These are phyloP conservation scores for Aureobasidium pullulans DNA, from an alignment of 2,329 filamentous ascomycete genomes.

Conservation along the genomic window DNA sequence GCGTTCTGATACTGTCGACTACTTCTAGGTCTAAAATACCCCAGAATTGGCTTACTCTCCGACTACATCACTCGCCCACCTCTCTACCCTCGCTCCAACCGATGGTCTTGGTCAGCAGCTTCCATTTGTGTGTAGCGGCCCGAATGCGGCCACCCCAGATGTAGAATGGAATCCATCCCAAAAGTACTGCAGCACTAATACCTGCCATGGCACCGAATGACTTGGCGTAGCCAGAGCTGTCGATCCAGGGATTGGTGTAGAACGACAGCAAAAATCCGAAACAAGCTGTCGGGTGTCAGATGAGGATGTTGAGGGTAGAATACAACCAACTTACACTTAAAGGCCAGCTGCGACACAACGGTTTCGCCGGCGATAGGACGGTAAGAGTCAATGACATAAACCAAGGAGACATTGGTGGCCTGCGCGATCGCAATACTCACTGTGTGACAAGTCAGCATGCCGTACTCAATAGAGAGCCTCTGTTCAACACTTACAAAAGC, in stretches of 20 bases:
- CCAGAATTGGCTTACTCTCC: no score
- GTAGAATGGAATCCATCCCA: constrained; percentile 46
- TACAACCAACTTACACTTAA: constrained; percentile 18
- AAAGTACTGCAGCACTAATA: constrained; percentile 41
- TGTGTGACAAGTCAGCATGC: constrained; percentile 25
- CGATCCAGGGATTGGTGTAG: constrained; percentile 54
- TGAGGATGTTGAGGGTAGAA: no score
- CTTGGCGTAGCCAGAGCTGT: constrained; percentile 40
- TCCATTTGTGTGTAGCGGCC: constrained; percentile 43
- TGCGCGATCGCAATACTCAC: constrained; percentile 52
- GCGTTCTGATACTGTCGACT: no score
- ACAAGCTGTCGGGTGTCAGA: constrained; percentile 29
- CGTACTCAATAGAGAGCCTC: no score
- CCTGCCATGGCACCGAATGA: constrained; percentile 53
- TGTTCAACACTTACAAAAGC: no score
- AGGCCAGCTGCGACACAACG: constrained; percentile 38
- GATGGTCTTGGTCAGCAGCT: constrained; percentile 20
- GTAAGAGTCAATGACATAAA: constrained; percentile 53
- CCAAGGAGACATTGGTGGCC: constrained; percentile 48
- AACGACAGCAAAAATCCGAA: constrained; percentile 55
- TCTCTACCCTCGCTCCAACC: constrained; percentile 14
- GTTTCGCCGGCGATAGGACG: constrained; percentile 52
- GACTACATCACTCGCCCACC: constrained; percentile 15
- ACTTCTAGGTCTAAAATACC: no score
- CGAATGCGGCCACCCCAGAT: constrained; percentile 46